Evolutionary conservation across 345 rosid species (phyloP).

Genomic region (Aegle marmelos): DNA sequence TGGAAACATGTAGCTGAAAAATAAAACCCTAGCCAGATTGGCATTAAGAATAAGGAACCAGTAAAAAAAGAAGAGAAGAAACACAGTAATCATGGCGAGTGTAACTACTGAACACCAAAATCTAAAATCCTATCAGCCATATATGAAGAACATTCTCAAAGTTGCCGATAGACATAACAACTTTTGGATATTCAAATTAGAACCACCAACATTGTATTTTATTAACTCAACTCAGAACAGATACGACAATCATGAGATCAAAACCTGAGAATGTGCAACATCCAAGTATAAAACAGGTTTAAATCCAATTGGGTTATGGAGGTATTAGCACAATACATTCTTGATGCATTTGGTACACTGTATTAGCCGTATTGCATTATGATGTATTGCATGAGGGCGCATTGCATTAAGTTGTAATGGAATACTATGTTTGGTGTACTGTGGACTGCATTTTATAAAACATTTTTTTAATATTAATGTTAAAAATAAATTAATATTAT

Average conservation of each 20-base stretch:
- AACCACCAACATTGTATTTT: conserved; percentile 1
- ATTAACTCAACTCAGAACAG: not conserved
- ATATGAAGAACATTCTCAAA: not conserved
- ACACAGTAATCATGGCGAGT: not conserved
- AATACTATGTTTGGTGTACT: no score
- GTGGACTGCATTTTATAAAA: no score
- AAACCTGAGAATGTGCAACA: not conserved
- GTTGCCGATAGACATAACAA: not conserved
- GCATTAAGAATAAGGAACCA: not conserved
- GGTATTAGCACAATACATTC: not conserved
- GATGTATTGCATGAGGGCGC: no score
- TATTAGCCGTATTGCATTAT: no score
- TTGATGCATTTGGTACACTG: no score
- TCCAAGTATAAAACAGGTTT: not conserved
- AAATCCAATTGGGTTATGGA: not conserved
- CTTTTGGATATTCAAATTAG: not conserved
- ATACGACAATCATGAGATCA: not conserved
- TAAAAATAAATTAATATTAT: no score
- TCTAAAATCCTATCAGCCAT: conserved; percentile 6
- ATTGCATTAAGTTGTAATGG: no score
- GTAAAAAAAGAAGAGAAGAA: not conserved
- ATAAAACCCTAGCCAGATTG: not conserved
- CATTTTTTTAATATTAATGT: no score
- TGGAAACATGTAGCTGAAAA: not conserved
- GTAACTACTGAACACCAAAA: not conserved